Evolutionary conservation across 768 basidiomycete genomes (phyloP), one percentile per base, ranked within the genome.

Genomic region (Termitomyces sp.): DNA sequence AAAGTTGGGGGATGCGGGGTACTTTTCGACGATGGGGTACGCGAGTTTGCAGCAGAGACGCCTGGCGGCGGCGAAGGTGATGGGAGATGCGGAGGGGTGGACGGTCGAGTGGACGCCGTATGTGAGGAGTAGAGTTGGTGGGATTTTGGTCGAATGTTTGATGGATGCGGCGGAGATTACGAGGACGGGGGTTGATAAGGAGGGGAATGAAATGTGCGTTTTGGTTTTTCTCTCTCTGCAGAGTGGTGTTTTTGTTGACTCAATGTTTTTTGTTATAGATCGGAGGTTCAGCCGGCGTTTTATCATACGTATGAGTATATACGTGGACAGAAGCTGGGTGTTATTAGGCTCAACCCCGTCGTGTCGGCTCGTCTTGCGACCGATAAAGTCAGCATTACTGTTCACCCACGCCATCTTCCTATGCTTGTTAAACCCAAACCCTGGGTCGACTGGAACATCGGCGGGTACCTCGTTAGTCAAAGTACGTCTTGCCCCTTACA

Each of bases 361-460:
- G 88, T 98, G 5, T 75, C 86, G 3, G 84, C 89, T 13, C 81
- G 88, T 3, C 73, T 98, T 52, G 84, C 91, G 3, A 84, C 82
- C 54, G 95, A 98, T 56, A 76, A 71, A 38, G 64, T 94, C 18
- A 72, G 76, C 12, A 79, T 85, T 50, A 82, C 88, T 0, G 75
- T 98, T 16, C 94, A 96, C 70, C 94, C 96, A 15, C 90, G 94
- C 2, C 91, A 96, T 69, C 78, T 99, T 22, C 96, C 96, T 9
- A 99, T 98, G 97, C 79, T 99, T 7, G 81, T 95, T 23, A 85
- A 86, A 57, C 96, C 96, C 2, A 86, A 86, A 59, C 91, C 92
- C 0, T 98, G 95, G 96, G 64, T 89, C 2, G 75, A 76, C 53
- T 78, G 84, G 58, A 80, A 88, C 51, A 74, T 86, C 42, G 96